Base-by-base conservation (phyloP, 2,329 filamentous ascomycete genomes). In the Claviceps digitariae region DNA sequence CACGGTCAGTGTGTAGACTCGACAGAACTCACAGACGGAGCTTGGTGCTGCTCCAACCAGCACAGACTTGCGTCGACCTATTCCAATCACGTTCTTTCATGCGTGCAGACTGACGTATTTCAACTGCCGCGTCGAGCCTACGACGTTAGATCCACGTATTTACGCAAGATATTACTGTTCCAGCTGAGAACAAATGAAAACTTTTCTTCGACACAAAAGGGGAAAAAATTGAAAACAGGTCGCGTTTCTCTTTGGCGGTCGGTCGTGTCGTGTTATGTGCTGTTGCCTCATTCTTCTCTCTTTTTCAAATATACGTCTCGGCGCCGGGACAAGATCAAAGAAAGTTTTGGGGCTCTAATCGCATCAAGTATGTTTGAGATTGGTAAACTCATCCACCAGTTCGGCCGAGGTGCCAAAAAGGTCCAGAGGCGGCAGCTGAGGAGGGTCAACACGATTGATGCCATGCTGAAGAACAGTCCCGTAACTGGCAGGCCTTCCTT, bases 401-500 rank as follows among this genome's bases (percentile, higher is more conserved):
- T 83, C 80, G 1, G 79, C 80, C 7, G 76, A 70, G 56, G 72
- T 75, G 21, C 75, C 77, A 2, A 80, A 63, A 25, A 78, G 67
- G 56, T 79, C 72, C 10, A 72, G 64, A 9, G 69, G 64, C 4
- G 61, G 66, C 40, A 69, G 64, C 23, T 70, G 68, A 5, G 74
- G 75, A 20, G 41, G 23, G 51, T 82, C 78, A 21, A 82, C 69
- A 29, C 74, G 72, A 60, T 68, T 78, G 55, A 82, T 75, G 54
- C 69, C 78, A 53, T 81, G 78, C 36, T 81, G 77, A 54, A 75
- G 70, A 23, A 84, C 81, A 52, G 72, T 72, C 21, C 81, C 80
- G 52, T 76, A 74, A 53, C 72, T 81, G 1, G 76, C 74, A 8
- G 77, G 74, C 36, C 74, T 69, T 48, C 79, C 75, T 23, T 74